Evolutionary conservation across 495 filamentous ascomycete genomes (phyloP).

Genomic region (Penicillium manginii): DNA sequence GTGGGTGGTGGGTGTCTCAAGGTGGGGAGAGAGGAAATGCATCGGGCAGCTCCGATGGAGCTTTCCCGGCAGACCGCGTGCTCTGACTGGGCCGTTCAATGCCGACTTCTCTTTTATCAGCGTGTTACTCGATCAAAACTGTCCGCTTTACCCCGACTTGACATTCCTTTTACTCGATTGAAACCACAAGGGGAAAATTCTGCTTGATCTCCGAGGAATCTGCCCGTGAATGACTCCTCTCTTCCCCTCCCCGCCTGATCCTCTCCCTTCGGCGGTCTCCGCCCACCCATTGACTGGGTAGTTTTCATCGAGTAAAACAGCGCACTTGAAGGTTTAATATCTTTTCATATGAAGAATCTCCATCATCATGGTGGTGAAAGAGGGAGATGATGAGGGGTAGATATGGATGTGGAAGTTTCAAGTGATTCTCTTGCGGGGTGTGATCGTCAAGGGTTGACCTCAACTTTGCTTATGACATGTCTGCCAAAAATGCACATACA

Average conservation of each 20-base stretch:
- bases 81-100: slow-evolving; percentile 15
- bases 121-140: slow-evolving; percentile 30
- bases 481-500: not conserved
- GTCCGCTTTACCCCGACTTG: slow-evolving; percentile 6
- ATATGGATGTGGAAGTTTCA: not conserved
- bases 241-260: not conserved
- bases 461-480: too few relatives aligned
- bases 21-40: too few relatives aligned
- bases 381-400: not conserved
- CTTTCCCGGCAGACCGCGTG: not conserved
- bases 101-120: slow-evolving; percentile 12
- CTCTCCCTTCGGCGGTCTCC: slow-evolving; percentile 7
- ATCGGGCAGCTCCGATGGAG: slow-evolving; percentile 33
- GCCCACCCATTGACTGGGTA: slow-evolving; percentile 2
- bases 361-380: not conserved
- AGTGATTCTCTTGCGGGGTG: not conserved
- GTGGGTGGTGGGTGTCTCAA: too few relatives aligned
- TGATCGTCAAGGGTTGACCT: too few relatives aligned
- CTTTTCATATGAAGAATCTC: not conserved
- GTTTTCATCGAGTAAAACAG: slow-evolving; percentile 15
- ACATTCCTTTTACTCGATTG: slow-evolving; percentile 28
- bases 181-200: slow-evolving; percentile 8
- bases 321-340: not conserved
- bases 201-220: slow-evolving; percentile 9
- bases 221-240: slow-evolving; percentile 5